phyloP scores from a whole-genome alignment of 2,329 filamentous ascomycete species.

The Hypoxylon rubiginosum region DNA sequence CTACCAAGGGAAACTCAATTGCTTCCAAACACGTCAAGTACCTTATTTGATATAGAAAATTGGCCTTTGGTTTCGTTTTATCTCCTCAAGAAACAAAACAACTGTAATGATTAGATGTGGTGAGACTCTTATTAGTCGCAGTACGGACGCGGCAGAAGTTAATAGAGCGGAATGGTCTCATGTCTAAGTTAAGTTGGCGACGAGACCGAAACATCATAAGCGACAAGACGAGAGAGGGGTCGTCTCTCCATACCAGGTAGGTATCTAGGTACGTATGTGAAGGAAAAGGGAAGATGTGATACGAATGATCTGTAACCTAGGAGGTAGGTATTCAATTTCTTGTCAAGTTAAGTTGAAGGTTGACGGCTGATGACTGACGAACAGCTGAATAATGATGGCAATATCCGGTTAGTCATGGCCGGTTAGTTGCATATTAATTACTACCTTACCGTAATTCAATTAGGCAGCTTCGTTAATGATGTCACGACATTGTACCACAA shows the following conservation, averaged over 20 bases:
- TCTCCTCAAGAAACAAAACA: background rate
- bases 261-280: background rate
- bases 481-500: constrained; percentile 32
- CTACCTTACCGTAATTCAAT: background rate
- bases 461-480: constrained; percentile 14
- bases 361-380: background rate
- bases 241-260: no score
- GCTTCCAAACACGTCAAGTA: background rate
- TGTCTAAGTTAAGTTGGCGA: no score
- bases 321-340: no score
- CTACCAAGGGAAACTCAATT: background rate
- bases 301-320: background rate
- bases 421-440: background rate
- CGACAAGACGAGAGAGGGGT: no score
- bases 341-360: background rate
- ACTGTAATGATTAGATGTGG: background rate
- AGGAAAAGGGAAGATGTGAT: background rate
- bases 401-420: background rate
- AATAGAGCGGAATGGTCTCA: no score
- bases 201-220: no score
- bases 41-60: background rate
- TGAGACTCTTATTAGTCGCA: background rate
- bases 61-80: background rate
- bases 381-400: background rate
- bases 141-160: no score